phyloP scores from a whole-genome alignment of 768 basidiomycete species.

The Amanita inopinata region DNA sequence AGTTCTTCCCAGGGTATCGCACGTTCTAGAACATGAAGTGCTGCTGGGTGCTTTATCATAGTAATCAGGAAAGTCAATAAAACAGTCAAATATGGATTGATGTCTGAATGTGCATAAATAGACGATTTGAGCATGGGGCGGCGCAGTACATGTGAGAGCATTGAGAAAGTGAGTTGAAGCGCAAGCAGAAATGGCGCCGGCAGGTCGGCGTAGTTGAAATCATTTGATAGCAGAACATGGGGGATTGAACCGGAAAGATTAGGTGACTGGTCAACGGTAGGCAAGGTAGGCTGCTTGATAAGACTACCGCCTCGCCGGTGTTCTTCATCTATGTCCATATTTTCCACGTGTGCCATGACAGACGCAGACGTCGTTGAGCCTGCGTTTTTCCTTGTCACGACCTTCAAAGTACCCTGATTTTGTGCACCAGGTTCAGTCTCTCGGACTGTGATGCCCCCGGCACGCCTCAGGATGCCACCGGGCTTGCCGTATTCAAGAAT shows the following conservation, averaged over 20 bases:
- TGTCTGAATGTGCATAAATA: constrained; percentile 39
- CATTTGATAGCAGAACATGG: constrained; percentile 24
- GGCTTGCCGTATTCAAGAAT: constrained; percentile 84
- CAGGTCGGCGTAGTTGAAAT: constrained; percentile 30
- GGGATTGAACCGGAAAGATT: neutral
- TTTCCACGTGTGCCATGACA: constrained; percentile 20
- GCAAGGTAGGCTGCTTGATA: constrained; percentile 12
- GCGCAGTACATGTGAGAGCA: constrained; percentile 64
- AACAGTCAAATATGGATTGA: constrained; percentile 84
- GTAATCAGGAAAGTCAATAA: constrained; percentile 86
- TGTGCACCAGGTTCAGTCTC: constrained; percentile 16
- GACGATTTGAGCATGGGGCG: constrained; percentile 52
- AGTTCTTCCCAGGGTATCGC: constrained; percentile 80
- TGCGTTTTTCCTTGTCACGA: constrained; percentile 1
- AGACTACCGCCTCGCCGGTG: neutral
- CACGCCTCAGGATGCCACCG: constrained; percentile 56
- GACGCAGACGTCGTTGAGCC: neutral
- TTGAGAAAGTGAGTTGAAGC: constrained; percentile 66
- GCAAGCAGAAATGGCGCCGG: constrained; percentile 67
- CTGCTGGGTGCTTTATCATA: constrained; percentile 52
- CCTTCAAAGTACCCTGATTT: constrained; percentile 18
- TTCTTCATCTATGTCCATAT: constrained; percentile 58
- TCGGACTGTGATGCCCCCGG: constrained; percentile 39
- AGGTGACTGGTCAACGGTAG: neutral
- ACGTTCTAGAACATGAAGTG: constrained; percentile 58